These are phyloP conservation scores for Astrothelium macrocarpum DNA, from an alignment of 495 filamentous ascomycete species.

Conservation along the genomic window DNA sequence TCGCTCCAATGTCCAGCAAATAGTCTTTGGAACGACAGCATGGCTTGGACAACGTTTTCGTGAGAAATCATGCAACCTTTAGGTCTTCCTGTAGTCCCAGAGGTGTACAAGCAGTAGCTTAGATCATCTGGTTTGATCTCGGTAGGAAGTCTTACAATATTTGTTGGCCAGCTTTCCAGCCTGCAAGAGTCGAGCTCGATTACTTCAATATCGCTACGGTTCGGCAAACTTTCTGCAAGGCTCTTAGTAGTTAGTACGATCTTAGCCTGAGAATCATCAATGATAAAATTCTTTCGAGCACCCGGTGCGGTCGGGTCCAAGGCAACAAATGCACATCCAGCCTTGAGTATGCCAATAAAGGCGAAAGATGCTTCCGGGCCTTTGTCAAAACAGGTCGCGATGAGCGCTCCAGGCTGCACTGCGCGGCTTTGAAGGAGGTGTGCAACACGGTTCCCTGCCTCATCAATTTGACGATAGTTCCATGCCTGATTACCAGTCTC, in stretches of 20 bases:
- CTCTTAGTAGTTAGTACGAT: constrained; percentile 41
- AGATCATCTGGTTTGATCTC: constrained; percentile 37
- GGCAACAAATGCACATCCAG: constrained; percentile 74
- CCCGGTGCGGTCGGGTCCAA: constrained; percentile 55
- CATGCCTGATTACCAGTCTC: constrained; percentile 37
- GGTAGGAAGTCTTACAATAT: constrained; percentile 8
- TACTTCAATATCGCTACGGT: constrained; percentile 28
- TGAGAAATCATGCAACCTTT: constrained; percentile 73
- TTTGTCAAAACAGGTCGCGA: constrained; percentile 73
- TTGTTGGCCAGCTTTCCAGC: constrained; percentile 4
- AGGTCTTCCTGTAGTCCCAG: constrained; percentile 69
- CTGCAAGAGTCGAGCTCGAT: constrained; percentile 33
- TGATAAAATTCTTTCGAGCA: constrained; percentile 54
- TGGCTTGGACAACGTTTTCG: constrained; percentile 63
- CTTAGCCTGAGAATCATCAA: constrained; percentile 49
- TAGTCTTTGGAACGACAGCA: constrained; percentile 61
- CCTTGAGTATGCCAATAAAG: constrained; percentile 71
- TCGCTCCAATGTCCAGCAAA: constrained; percentile 58
- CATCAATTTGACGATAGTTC: constrained; percentile 54
- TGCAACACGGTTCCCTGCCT: constrained; percentile 51
- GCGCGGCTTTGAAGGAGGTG: constrained; percentile 38
- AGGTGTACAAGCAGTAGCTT: constrained; percentile 71
- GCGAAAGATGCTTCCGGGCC: constrained; percentile 68
- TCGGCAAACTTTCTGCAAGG: constrained; percentile 25
- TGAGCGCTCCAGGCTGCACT: constrained; percentile 41